phyloP scores from a whole-genome alignment of 2,329 filamentous ascomycete genomes.

The Raffaelea arxii region DNA sequence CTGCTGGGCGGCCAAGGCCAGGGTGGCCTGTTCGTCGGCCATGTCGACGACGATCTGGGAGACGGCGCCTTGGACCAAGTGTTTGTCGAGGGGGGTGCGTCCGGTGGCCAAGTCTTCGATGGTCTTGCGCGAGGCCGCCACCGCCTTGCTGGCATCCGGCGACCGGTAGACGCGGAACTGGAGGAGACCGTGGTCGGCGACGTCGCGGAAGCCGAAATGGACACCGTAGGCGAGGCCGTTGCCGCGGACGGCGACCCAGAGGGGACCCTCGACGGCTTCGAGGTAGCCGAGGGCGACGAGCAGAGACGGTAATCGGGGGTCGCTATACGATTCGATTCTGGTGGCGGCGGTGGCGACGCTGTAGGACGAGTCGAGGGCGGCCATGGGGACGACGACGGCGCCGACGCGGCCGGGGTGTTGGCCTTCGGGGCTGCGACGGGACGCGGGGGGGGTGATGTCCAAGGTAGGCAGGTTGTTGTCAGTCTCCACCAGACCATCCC shows the following conservation, averaged over 20 bases:
- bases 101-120: slow-evolving; percentile 68
- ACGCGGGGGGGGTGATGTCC: slow-evolving; percentile 60
- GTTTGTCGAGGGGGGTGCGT: slow-evolving; percentile 60
- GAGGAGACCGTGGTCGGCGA: slow-evolving; percentile 68
- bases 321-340: slow-evolving; percentile 61
- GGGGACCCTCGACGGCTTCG: slow-evolving; percentile 83
- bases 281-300: slow-evolving; percentile 87
- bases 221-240: slow-evolving; percentile 89
- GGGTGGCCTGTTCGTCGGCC: slow-evolving; percentile 81
- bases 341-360: slow-evolving; percentile 67
- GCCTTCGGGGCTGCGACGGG: slow-evolving; percentile 67
- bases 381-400: slow-evolving; percentile 78
- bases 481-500: slow-evolving; percentile 50
- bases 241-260: slow-evolving; percentile 89
- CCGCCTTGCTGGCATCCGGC: slow-evolving; percentile 81
- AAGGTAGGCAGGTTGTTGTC: slow-evolving; percentile 54
- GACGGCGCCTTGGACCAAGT: slow-evolving; percentile 82
- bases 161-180: slow-evolving; percentile 85
- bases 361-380: slow-evolving; percentile 86
- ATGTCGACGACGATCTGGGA: slow-evolving; percentile 79
- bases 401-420: slow-evolving; percentile 63
- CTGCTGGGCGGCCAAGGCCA: slow-evolving; percentile 69
- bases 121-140: slow-evolving; percentile 63
- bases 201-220: slow-evolving; percentile 65
- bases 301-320: slow-evolving; percentile 71